Base-by-base conservation (phyloP, 225 moss, liverwort and hornwort genomes). In the Takakia lepidozioides region DNA sequence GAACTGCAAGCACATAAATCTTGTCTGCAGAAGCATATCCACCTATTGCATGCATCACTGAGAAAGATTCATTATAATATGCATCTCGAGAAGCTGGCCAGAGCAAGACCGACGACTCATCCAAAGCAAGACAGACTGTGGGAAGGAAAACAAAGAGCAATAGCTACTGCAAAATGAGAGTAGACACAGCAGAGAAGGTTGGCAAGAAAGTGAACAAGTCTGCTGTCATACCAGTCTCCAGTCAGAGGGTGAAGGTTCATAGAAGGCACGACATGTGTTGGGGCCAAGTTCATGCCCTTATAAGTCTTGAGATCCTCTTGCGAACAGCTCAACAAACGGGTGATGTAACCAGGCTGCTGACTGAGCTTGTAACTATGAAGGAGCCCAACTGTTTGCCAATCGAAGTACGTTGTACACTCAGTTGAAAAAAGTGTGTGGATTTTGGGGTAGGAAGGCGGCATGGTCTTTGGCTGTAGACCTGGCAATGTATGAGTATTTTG, bases 191-290 rank as follows among this genome's bases (percentile, higher is more conserved):
- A 8, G n/a, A 8, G 8, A 7, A 29, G 25, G 14, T 23, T 30
- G 27, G 15, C 0, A 27, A 7, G 19, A 13, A 48, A 22, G 22
- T 1, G 25, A 4, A 57, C 16, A 47, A 14, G 4, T 27, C 35
- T 21, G 15, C 8, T 7, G 34, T 29, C 61, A 56, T 50, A 71
- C 71, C 51, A 32, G 60, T 77, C 77, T 29, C 77, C 77, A 38
- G 77, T 71, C 19, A 77, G 60, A 17, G 77, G 77, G 63, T 77
- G 77, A 50, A 63, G 62, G 52, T 63, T 72, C 46, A 68, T 68
- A 36, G 77, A 77, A 27, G 77, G 77, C 39, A 77, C 77, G 43
- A 77, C 64, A 55, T 77, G 77, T 25, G 77, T 77, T 24, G 77
- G 67, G 52, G 67, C 72, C 34, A 77, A 59, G 38, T 72, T 67